Evolutionary conservation across 2,329 filamentous ascomycete species (phyloP), one percentile per base, ranked within the genome.

Genomic region (Lojkania enalia): DNA sequence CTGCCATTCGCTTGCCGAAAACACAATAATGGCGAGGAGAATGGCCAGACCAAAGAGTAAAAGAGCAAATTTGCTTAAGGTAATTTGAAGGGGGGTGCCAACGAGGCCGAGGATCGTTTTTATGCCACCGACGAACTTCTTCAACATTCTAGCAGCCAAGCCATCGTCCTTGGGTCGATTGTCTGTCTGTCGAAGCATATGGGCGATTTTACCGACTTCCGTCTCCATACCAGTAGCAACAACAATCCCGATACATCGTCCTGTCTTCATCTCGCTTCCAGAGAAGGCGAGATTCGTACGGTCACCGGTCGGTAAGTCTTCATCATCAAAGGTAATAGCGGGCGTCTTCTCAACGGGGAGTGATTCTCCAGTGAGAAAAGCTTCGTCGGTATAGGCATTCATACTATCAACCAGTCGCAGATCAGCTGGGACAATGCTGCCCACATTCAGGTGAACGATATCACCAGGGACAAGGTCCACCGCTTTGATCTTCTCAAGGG

Each of bases 31-130:
- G 6, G 84, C 84, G 49, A 84, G 85, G 19, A 88, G 58, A 11
- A 88, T 79, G 2, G 85, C 90, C 39, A 90, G 80, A 35, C 78
- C 83, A 61, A 95, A 95, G 2, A 95, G 80, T 3, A 89, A 66
- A 32, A 94, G 83, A 20, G 90, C 90, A 60, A 96, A 85, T 70
- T 91, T 90, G 72, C 87, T 89, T 39, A 96, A 78, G 62, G 88
- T 92, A 54, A 86, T 85, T 72, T 95, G 89, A 35, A 96, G 76
- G 0, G 90, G 90, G 1, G 90, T 95, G 38, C 90, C 90, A 42
- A 87, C 78, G 47, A 87, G 77, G 39, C 85, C 85, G 6, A 88
- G 73, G 60, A 88, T 73, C 13, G 69, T 69, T 61, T 74, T 77
- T 35, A 71, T 55, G 46, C 56, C 71, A 35, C 48, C 69, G 38